Base-by-base conservation (phyloP, 2,329 filamentous ascomycete genomes). In the Cladophialophora immunda region DNA sequence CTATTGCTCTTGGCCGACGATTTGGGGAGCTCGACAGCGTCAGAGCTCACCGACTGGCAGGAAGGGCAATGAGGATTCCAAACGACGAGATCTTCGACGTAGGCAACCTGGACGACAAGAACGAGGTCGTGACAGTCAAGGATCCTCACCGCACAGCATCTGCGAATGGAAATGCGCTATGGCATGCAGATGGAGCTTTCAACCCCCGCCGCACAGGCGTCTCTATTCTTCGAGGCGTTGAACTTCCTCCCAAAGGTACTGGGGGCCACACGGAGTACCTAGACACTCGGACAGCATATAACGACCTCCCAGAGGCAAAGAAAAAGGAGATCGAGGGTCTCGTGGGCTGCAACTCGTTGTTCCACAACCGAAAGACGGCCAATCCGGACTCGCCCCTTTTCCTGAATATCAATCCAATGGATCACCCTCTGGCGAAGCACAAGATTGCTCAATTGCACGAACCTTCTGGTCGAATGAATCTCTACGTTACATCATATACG, bases 11-110 rank as follows among this genome's bases (percentile, higher is more conserved):
- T 41, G 57, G 57, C 4, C 57, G 38, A 22, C 57, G 38, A n/a
- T 59, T 38, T 11, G 57, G 57, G 19, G 34, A 59, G 15, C 38
- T 59, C 4, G 57, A 59, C 36, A 50, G 30, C 38, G 52, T 63
- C 36, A 56, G 22, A 7, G 34, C 60, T 7, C 36, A 63, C 38
- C 34, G 29, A 4, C 19, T 22, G 15, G 60, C 60, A 2, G 60
- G 60, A 3, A 25, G 60, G 17, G 29, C 25, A 8, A 56, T 47
- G 32, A 22, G 60, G 13, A 27, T 63, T 7, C 34, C 34, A 4
- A 34, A 64, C 41, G 54, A 58, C 32, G 62, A 64, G 45, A 53
- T 64, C 9, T 64, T 64, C 55, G 62, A 64, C 19, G 61, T 56
- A 6, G 53, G 36, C 9, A 63, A 57, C 27, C 45, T 62, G n/a